Base-by-base conservation (phyloP, 352 stramenopile species). In the Hyaloperonospora arabidopsidis region DNA sequence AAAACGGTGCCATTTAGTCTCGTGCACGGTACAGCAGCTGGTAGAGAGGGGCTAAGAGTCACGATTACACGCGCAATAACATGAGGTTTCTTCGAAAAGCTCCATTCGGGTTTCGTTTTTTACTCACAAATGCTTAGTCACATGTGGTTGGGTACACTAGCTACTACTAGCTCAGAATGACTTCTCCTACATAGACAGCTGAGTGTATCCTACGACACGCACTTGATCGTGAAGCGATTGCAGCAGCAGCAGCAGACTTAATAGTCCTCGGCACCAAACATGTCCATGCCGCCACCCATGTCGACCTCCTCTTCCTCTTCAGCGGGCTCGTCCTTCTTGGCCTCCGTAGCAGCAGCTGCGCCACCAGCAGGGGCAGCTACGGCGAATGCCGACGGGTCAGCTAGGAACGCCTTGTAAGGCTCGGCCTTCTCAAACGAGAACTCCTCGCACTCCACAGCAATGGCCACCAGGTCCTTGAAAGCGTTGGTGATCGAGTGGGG, bases 401-500 rank as follows among this genome's bases (percentile, higher is more conserved):
- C 89, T 43, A 98, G 77, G 84, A 95, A 98, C 25, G 79, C 89
- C 84, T 99, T 98, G 90, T 97, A 98, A 5, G 87, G 72, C 53
- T 98, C 93, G 21, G 96, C 97, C 84, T 98, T 95, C 39, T 94
- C 84, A 79, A 99, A 99, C 55, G 95, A 97, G 82, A 98, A 99
- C 52, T 76, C 86, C 54, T 97, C 88, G 67, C 91, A 88, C 65
- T 97, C 89, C 56, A 98, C 87, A 34, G 93, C 96, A 49, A 99
- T 79, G 22, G 95, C 92, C 22, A 99, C 87, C 52, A 98, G 77
- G 36, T 88, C 87, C 79, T 98, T 98, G 89, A 99, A 99, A 53
- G 96, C 96, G 82, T 98, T 99, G 76, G 91, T 95, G 64, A 99
- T 94, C 65, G 92, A 98, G 93, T 99, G 97, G 21, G 96, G 96